Conservation (phyloP, 2,329 filamentous ascomycete species). For the Knoxdaviesia capensis region DNA sequence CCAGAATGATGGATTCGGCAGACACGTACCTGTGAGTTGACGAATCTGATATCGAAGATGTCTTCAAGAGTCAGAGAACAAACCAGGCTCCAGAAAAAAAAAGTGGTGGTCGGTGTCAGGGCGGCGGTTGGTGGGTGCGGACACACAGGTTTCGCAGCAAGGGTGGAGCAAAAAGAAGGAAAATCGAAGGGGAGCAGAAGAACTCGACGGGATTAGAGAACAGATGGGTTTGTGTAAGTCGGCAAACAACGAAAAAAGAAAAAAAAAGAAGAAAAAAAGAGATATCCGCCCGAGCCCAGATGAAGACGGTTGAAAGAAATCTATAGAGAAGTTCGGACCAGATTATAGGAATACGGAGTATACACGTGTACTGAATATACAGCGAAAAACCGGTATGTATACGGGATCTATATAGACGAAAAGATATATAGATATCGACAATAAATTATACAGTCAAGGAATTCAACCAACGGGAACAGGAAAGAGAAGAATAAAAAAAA, state of each 20-base stretch:
- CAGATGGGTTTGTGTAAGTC: not conserved
- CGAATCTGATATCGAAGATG: not conserved
- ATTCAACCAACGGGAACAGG: not conserved
- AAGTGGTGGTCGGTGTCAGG: not conserved
- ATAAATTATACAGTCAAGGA: not conserved
- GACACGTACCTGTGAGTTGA: not conserved
- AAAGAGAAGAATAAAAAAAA: not conserved
- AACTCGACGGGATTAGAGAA: not conserved
- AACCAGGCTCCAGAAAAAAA: not conserved
- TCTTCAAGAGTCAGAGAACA: not conserved
- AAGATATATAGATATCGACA: slow-evolving; percentile 2
- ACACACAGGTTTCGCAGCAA: not conserved
- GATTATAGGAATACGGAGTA: not conserved
- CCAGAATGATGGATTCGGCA: not conserved
- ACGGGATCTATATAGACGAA: slow-evolving; percentile 1
- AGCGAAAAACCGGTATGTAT: not conserved
- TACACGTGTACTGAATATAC: not conserved
- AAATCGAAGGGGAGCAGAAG: not conserved
- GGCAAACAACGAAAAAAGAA: not conserved
- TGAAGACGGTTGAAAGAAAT: not conserved
- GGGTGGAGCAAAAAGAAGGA: not conserved
- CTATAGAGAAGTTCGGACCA: not conserved
- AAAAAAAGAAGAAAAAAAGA: slow-evolving; percentile 1
- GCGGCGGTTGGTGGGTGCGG: not conserved
- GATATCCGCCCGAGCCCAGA: not conserved